These are phyloP conservation scores for Aspergillaceae sp. DNA, from an alignment of 2,329 filamentous ascomycete species.

Conservation along the genomic window DNA sequence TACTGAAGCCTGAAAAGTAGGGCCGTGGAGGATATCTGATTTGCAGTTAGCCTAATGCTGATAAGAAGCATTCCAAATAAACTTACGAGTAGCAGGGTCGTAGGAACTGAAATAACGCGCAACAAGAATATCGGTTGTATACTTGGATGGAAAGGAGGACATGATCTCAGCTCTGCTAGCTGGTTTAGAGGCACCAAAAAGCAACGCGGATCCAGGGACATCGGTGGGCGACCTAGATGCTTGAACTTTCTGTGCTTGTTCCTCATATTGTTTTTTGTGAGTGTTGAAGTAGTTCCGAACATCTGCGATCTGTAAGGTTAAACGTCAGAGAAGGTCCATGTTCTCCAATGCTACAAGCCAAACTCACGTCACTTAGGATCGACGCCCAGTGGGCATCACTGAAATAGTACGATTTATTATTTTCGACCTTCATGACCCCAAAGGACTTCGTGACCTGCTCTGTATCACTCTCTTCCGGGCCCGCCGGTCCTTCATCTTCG, in stretches of 20 bases:
- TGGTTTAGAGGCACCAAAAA: constrained; percentile 64
- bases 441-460: constrained; percentile 65
- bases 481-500: constrained; percentile 48
- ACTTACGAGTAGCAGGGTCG: constrained; percentile 54
- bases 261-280: constrained; percentile 83
- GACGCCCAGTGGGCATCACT: constrained; percentile 79
- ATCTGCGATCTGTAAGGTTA: constrained; percentile 59
- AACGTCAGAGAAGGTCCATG: too few relatives aligned
- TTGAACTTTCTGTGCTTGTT: constrained; percentile 67
- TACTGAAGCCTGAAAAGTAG: constrained; percentile 72
- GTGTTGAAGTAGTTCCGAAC: constrained; percentile 82
- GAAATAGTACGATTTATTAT: constrained; percentile 68
- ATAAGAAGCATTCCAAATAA: neutral
- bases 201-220: constrained; percentile 60
- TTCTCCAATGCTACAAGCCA: neutral
- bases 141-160: constrained; percentile 68
- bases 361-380: constrained; percentile 58
- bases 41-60: constrained; percentile 2
- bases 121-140: constrained; percentile 74
- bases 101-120: constrained; percentile 84
- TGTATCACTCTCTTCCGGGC: constrained; percentile 57
- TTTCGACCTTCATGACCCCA: constrained; percentile 76
- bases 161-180: constrained; percentile 70
- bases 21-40: constrained; percentile 65
- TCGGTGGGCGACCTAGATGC: constrained; percentile 52